Evolutionary conservation across 2,329 filamentous ascomycete species (phyloP).

Genomic region (Cordyceps pruinosa): DNA sequence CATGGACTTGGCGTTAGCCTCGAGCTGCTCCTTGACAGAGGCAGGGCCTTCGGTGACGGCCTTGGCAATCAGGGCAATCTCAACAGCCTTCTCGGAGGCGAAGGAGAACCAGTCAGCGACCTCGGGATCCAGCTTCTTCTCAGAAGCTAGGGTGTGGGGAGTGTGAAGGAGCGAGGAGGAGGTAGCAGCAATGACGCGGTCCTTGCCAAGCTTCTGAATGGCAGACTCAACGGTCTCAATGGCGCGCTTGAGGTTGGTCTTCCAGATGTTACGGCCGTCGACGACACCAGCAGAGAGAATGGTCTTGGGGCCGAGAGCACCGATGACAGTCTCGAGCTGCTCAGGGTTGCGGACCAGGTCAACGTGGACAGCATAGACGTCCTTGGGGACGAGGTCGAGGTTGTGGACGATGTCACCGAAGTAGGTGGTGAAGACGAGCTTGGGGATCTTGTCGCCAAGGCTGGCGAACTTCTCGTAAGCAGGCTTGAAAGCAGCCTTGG

Average conservation of each 20-base stretch:
- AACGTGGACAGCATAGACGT: slow-evolving; percentile 79
- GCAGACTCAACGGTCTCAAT: slow-evolving; percentile 87
- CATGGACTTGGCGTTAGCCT: slow-evolving; percentile 94
- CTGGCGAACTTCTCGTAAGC: slow-evolving; percentile 82
- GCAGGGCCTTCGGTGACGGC: slow-evolving; percentile 90
- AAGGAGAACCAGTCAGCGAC: slow-evolving; percentile 98
- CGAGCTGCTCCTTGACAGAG: slow-evolving; percentile 77
- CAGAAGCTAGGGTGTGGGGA: slow-evolving; percentile 92
- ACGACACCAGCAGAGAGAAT: slow-evolving; percentile 93
- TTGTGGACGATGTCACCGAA: slow-evolving; percentile 99
- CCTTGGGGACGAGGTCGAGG: slow-evolving; percentile 77
- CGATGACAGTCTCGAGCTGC: slow-evolving; percentile 82
- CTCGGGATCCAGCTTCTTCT: slow-evolving; percentile 96
- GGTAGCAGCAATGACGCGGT: slow-evolving; percentile 92
- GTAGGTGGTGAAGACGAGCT: slow-evolving; percentile 90
- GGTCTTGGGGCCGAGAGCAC: slow-evolving; percentile 80
- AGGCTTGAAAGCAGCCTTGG: slow-evolving; percentile 96
- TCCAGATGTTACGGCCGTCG: slow-evolving; percentile 99
- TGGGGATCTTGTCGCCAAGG: slow-evolving; percentile 74
- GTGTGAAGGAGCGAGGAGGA: slow-evolving; percentile 98
- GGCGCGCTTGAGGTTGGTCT: slow-evolving; percentile 96
- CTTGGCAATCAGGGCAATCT: slow-evolving; percentile 92
- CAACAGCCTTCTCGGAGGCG: slow-evolving; percentile 85
- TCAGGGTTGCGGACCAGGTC: slow-evolving; percentile 98
- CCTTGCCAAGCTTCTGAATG: slow-evolving; percentile 91